Conservation (phyloP, 176 grass and related monocot genomes). For the Ensete ventricosum region DNA sequence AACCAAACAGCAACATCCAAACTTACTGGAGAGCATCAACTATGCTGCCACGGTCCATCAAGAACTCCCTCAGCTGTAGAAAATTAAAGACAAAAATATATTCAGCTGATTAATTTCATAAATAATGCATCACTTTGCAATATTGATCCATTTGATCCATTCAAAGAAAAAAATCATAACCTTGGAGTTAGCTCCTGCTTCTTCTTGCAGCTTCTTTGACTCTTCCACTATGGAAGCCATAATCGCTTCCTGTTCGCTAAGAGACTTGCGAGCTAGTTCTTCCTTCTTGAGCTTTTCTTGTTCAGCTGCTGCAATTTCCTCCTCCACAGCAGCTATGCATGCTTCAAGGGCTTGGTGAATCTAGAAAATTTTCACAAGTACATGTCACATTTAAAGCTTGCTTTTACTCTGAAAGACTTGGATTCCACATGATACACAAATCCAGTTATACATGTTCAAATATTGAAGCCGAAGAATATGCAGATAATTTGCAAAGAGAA, state of each 20-base stretch:
- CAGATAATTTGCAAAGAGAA: too few relatives aligned
- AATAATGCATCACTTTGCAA: constrained; percentile 5
- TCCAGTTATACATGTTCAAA: not conserved
- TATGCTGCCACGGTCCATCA: constrained; percentile 37
- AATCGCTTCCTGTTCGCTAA: constrained; percentile 30
- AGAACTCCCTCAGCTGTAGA: constrained; percentile 43
- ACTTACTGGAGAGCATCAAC: constrained; percentile 60
- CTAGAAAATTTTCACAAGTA: constrained; percentile 2
- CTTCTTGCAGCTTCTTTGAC: constrained; percentile 35
- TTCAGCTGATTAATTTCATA: not conserved
- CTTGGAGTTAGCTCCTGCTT: constrained; percentile 44
- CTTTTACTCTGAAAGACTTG: not conserved
- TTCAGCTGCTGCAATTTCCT: constrained; percentile 32
- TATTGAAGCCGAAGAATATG: not conserved
- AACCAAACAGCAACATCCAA: constrained; percentile 6
- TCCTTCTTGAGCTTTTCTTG: constrained; percentile 34
- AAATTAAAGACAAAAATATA: not conserved
- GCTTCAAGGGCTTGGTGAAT: constrained; percentile 37
- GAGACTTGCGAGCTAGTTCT: constrained; percentile 14
- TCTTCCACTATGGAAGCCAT: constrained; percentile 37
- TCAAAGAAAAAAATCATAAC: constrained; percentile 29
- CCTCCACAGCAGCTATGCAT: constrained; percentile 26
- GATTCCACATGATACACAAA: not conserved
- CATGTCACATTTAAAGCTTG: too few relatives aligned
- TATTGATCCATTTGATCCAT: constrained; percentile 15